Evolutionary conservation across 2,329 filamentous ascomycete genomes (phyloP).

Genomic region (Sarocladium oryzae): DNA sequence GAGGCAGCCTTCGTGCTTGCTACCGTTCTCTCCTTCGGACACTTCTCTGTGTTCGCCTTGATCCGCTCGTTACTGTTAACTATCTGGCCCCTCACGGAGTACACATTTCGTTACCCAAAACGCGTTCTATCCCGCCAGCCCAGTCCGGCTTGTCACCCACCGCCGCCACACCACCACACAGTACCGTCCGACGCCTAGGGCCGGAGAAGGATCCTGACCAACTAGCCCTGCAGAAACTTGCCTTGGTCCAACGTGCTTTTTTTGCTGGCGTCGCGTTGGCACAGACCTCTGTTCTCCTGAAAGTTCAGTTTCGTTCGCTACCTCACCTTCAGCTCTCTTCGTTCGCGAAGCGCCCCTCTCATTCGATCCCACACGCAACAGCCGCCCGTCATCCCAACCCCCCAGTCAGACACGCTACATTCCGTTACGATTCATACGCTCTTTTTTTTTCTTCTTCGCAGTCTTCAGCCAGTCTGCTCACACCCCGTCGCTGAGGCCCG

Average conservation of each 20-base stretch:
- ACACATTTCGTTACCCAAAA: neutral
- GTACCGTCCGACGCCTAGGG: neutral
- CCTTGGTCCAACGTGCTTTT: neutral
- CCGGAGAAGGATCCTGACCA: neutral
- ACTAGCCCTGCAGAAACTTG: neutral
- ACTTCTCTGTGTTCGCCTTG: neutral
- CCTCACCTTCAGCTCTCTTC: slow-evolving; percentile 3
- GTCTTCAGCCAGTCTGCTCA: neutral
- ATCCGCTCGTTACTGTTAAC: slow-evolving; percentile 4
- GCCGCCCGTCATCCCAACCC: neutral
- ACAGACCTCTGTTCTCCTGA: slow-evolving; percentile 5
- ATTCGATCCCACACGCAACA: slow-evolving; percentile 2
- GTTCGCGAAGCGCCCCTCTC: neutral
- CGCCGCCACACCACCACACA: neutral
- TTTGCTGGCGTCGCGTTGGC: neutral
- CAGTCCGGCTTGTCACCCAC: neutral
- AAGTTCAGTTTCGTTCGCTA: slow-evolving; percentile 7
- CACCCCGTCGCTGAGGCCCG: neutral
- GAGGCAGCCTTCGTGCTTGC: neutral
- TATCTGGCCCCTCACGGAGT: neutral
- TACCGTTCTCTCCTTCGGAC: neutral
- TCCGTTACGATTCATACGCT: slow-evolving; percentile 1
- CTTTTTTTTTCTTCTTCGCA: no score
- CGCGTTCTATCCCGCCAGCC: neutral
- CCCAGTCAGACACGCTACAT: slow-evolving; percentile 1